Conservation (phyloP, 306 rosid genomes). For the Canavalia gladiata region DNA sequence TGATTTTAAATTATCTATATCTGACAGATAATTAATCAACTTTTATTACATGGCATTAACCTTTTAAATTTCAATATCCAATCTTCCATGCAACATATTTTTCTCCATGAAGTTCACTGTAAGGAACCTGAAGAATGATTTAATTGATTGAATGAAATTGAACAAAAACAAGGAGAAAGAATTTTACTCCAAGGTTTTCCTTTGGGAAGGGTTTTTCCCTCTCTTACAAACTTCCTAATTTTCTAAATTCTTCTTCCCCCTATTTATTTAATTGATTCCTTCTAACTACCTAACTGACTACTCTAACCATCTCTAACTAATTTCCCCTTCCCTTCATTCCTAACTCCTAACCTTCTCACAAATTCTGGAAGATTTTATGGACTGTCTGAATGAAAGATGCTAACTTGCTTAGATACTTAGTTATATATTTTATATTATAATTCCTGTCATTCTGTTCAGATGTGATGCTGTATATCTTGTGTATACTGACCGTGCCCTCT, state of each 20-base stretch:
- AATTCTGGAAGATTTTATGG: slow-evolving; percentile 8
- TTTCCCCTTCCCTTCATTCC: not conserved
- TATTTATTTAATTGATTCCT: not conserved
- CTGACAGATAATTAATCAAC: slow-evolving; percentile 7
- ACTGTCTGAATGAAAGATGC: not conserved
- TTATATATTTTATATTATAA: not conserved
- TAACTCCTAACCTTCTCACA: not conserved
- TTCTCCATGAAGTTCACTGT: not conserved
- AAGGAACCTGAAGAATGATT: not conserved
- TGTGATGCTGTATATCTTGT: slow-evolving; percentile 13
- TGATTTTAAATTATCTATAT: slow-evolving; percentile 16
- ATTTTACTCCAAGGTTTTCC: not conserved
- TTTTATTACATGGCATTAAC: not conserved
- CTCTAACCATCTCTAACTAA: not conserved
- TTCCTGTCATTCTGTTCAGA: slow-evolving; percentile 11
- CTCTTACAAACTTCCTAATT: not conserved
- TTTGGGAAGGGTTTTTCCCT: too few relatives aligned
- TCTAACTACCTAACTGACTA: not conserved
- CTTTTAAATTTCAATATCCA: not conserved
- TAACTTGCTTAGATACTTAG: not conserved
- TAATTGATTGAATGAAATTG: not conserved
- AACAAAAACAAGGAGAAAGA: not conserved
- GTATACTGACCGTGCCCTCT: not conserved
- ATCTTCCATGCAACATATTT: slow-evolving; percentile 2
- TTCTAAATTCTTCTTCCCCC: not conserved